These are phyloP conservation scores for Simmondsia chinensis DNA, from an alignment of 148 eudicot species.

Conservation along the genomic window DNA sequence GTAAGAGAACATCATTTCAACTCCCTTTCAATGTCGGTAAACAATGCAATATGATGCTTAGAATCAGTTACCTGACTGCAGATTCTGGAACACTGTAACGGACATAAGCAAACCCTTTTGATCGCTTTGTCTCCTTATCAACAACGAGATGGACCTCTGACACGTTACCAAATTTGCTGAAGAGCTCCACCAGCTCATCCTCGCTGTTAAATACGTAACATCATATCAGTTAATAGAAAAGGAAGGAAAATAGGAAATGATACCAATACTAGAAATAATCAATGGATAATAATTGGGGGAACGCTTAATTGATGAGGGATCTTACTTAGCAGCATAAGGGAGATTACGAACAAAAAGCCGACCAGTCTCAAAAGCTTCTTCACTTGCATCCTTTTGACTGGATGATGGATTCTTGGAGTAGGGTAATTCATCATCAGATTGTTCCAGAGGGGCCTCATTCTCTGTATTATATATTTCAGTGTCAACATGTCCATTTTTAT, in stretches of 20 bases:
- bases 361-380: conserved; percentile 37
- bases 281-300: too few relatives aligned
- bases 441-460: conserved; percentile 18
- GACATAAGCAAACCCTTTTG: conserved; percentile 79
- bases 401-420: conserved; percentile 23
- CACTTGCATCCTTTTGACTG: conserved; percentile 25
- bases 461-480: conserved; percentile 8
- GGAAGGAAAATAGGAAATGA: too few relatives aligned
- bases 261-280: too few relatives aligned
- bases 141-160: conserved; percentile 78
- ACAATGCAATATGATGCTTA: neutral
- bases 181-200: conserved; percentile 77
- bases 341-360: conserved; percentile 91
- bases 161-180: conserved; percentile 52
- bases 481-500: conserved; percentile 9
- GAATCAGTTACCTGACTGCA: conserved; percentile 56
- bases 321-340: conserved; percentile 79
- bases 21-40: neutral
- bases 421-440: conserved; percentile 20
- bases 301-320: too few relatives aligned
- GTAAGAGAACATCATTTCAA: neutral
- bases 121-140: conserved; percentile 80
- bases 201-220: conserved; percentile 37
- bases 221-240: neutral
- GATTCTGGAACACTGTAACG: conserved; percentile 55